Base-by-base conservation (phyloP, 257 asterid genomes). In the Solanum etuberosum region DNA sequence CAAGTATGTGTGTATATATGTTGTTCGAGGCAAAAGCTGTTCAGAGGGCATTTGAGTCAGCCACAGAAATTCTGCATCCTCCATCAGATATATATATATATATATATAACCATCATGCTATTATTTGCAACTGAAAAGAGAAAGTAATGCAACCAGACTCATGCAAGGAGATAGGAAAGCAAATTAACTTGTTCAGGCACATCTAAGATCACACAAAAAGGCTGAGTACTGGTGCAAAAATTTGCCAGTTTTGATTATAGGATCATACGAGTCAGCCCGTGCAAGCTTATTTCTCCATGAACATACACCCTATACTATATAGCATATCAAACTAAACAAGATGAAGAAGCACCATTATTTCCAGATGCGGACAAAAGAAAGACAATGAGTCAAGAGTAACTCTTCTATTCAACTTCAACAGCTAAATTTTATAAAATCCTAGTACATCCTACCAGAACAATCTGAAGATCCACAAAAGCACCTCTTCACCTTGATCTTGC, bases 401-500 rank as follows among this genome's bases (percentile, higher is more conserved):
- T 29, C 42, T 9, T 29, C 42, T 35, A 81, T 81, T 27, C 16
- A 78, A 43, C 87, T 81, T 46, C 85, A 46, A 18, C 59, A 80
- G 42, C 42, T 5, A 9, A 27, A 18, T 23, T 81, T 48, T 31
- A 48, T 20, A 48, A 51, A 38, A 48, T 81, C 68, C 86, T 88
- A 96, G 90, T 97, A 95, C 98, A 97, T 65, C 92, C 98, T 91
- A 23, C 98, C 98, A 13, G 89, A 88, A 63, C 99, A 97, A n/a
- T 91, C 91, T 16, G 91, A 77, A 74, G 95, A 84, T 37, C 98
- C 98, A 87, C 98, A 97, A 51, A 88, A 94, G 90, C 98, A 97
- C 27, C 87, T 89, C 91, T 94, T 95, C 57, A 83, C 86, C 92
- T 93, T 97, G 42, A 94, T 68, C 88, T 94, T 94, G 59, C 99